phyloP scores from a whole-genome alignment of 2,329 filamentous ascomycete genomes.

The Aspergillus tanneri region DNA sequence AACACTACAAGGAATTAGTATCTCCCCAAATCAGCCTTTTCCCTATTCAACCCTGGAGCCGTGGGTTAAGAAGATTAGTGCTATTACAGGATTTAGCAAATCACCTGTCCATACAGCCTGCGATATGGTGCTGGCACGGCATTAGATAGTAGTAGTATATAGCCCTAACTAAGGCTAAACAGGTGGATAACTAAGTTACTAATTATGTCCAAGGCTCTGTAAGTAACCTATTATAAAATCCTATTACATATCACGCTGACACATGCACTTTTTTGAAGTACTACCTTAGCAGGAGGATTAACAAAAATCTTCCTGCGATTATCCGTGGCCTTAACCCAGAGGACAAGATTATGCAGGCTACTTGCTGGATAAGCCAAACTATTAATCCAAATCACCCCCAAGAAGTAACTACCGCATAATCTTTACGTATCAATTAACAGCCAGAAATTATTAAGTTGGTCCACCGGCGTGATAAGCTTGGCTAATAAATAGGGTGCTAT shows the following conservation, averaged over 20 bases:
- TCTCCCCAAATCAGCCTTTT: conserved; percentile 1
- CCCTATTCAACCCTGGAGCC: not conserved
- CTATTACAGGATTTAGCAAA: conserved; percentile 7
- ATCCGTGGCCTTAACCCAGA: conserved; percentile 1
- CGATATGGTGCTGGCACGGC: conserved; percentile 12
- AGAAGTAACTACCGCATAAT: conserved; percentile 3
- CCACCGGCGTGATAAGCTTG: conserved; percentile 1
- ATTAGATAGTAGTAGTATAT: conserved; percentile 12
- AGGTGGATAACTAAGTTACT: no score
- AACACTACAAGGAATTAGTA: not conserved
- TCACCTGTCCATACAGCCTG: conserved; percentile 6
- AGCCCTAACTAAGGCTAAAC: not conserved
- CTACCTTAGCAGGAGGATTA: conserved; percentile 17
- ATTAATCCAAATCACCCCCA: conserved; percentile 2
- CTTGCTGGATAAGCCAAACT: not conserved
- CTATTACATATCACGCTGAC: conserved; percentile 19
- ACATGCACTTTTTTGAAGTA: conserved; percentile 19
- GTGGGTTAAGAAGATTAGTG: conserved; percentile 2
- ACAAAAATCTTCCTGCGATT: conserved; percentile 15
- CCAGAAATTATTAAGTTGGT: not conserved
- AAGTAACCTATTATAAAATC: conserved; percentile 13
- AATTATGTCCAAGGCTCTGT: conserved; percentile 6
- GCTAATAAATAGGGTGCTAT: not conserved
- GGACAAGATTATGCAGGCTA: conserved; percentile 1
- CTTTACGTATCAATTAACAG: not conserved